Percentiles rank a stretch among this genome's conserved stretches.
Evolutionary conservation across 1,139 yeast species (phyloP).

Genomic region (Yamadazyma dendronema): DNA sequence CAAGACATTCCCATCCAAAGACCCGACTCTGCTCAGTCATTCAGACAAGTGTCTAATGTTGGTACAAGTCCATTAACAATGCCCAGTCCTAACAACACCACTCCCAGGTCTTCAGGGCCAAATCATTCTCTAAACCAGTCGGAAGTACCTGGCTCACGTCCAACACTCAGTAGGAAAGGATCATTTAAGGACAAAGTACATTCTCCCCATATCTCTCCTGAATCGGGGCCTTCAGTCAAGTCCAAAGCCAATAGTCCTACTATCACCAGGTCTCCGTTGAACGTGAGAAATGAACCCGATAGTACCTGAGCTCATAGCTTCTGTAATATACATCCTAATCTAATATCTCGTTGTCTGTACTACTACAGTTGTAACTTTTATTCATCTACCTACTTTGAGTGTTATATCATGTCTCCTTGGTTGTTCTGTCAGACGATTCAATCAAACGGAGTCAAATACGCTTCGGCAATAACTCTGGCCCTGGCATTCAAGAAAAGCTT

Average conservation of each 20-base stretch:
- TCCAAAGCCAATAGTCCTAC: constrained; percentile 16
- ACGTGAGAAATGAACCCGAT: constrained; percentile 7
- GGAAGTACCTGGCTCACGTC: neutral
- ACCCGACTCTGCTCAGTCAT: constrained; percentile 11
- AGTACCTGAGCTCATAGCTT: too few species aligned
- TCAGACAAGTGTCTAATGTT: constrained; percentile 10
- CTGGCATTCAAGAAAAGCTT: constrained; percentile 94
- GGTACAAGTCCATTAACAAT: constrained; percentile 9
- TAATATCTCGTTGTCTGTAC: constrained; percentile 1
- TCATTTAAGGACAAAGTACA: neutral
- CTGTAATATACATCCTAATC: too few species aligned
- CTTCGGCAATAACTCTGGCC: constrained; percentile 97
- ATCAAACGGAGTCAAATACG: constrained; percentile 77
- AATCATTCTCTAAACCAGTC: neutral
- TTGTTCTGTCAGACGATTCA: too few species aligned
- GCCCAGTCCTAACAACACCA: constrained; percentile 3
- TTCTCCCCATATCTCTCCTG: neutral
- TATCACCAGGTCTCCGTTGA: constrained; percentile 12
- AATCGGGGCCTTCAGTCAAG: constrained; percentile 1
- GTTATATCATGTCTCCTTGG: too few species aligned
- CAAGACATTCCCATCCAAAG: constrained; percentile 24
- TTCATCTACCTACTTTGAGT: constrained; percentile 1
- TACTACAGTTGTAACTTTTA: too few species aligned
- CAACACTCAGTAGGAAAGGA: neutral
- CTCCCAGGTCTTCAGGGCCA: neutral